Percentiles rank a stretch among this genome's conserved stretches.
phyloP scores from a whole-genome alignment of 495 filamentous ascomycete species.

The Cercophora scortea region DNA sequence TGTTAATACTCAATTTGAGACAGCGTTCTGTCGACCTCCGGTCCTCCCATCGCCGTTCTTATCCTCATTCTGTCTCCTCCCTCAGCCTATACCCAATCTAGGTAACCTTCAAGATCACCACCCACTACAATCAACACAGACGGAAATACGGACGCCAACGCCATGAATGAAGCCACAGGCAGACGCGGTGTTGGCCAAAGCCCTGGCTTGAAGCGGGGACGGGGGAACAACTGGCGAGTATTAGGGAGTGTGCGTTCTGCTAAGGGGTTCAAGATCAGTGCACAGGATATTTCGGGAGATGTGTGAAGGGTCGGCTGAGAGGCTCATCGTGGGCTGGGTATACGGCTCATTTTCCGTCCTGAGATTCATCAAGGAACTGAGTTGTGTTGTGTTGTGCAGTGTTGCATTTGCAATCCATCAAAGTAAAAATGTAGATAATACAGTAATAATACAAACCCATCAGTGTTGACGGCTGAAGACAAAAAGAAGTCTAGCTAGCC shows the following conservation, averaged over 20 bases:
- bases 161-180: too few species aligned
- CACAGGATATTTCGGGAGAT: constrained; percentile 25
- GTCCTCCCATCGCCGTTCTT: too few species aligned
- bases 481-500: not conserved
- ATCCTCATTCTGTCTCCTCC: too few species aligned
- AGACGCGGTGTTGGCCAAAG: too few species aligned
- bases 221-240: constrained; percentile 14
- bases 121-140: too few species aligned
- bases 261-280: constrained; percentile 26
- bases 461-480: not conserved
- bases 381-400: not conserved
- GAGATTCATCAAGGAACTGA: not conserved
- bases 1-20: too few species aligned
- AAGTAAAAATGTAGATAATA: not conserved
- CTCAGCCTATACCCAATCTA: not conserved
- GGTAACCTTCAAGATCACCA: too few species aligned
- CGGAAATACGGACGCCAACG: too few species aligned
- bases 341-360: constrained; percentile 23
- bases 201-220: not conserved
- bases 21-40: too few species aligned
- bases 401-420: too few species aligned
- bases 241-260: constrained; percentile 31
- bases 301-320: constrained; percentile 28
- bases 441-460: not conserved
- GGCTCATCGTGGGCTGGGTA: constrained; percentile 26